Conservation (phyloP, 495 filamentous ascomycete genomes). For the Evernia prunastri region DNA sequence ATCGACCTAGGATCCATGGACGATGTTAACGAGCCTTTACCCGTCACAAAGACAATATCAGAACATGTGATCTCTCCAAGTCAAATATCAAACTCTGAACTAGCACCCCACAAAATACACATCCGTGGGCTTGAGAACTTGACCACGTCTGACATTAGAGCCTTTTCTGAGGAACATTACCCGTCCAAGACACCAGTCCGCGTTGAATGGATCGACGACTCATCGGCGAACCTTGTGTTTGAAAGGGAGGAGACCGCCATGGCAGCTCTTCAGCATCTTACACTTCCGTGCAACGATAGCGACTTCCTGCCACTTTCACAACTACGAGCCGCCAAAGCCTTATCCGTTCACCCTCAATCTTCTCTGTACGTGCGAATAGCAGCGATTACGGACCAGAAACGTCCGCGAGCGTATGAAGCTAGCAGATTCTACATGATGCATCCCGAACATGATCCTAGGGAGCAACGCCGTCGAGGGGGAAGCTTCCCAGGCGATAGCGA, state of each 20-base stretch:
- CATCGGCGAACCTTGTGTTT: slow-evolving; percentile 80
- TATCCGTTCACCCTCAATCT: slow-evolving; percentile 59
- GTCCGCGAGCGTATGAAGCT: slow-evolving; percentile 62
- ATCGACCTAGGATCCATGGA: slow-evolving; percentile 39
- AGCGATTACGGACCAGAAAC: slow-evolving; percentile 69
- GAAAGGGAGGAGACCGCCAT: slow-evolving; percentile 58
- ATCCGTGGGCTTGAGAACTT: slow-evolving; percentile 76
- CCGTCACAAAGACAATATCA: background rate
- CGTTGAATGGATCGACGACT: slow-evolving; percentile 94
- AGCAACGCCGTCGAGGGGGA: slow-evolving; percentile 50
- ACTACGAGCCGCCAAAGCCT: slow-evolving; percentile 56
- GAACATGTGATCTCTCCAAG: background rate
- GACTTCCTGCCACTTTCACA: slow-evolving; percentile 40
- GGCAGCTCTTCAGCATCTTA: slow-evolving; percentile 63
- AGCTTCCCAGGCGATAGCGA: slow-evolving; percentile 53
- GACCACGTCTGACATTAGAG: slow-evolving; percentile 66
- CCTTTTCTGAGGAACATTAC: slow-evolving; percentile 62
- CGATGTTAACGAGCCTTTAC: slow-evolving; percentile 4
- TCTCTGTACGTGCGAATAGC: slow-evolving; percentile 67
- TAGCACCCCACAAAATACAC: slow-evolving; percentile 62
- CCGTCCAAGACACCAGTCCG: slow-evolving; percentile 44
- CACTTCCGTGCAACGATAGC: slow-evolving; percentile 34
- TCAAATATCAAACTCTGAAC: slow-evolving; percentile 16
- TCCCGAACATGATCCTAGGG: slow-evolving; percentile 78
- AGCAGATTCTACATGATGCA: slow-evolving; percentile 90